Conservation (phyloP, 2,329 filamentous ascomycete species). For the Stachybotrys chartarum region DNA sequence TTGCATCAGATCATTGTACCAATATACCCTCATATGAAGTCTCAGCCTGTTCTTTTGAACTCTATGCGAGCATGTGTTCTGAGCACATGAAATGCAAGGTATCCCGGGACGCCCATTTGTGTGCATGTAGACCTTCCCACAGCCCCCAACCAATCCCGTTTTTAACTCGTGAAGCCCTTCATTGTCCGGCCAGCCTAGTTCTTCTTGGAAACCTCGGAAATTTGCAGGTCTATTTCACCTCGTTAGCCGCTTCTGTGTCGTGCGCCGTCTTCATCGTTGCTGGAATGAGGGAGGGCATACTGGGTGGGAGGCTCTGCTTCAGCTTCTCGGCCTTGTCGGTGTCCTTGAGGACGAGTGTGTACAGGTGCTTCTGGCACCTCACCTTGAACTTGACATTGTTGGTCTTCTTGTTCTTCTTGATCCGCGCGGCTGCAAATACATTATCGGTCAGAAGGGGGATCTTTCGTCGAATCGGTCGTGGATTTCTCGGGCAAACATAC, state of each 20-base stretch:
- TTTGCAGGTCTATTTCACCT: constrained; percentile 35
- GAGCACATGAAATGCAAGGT: constrained; percentile 44
- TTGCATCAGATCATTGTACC: background rate
- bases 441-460: constrained; percentile 19
- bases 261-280: background rate
- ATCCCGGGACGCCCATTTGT: constrained; percentile 49
- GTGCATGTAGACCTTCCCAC: constrained; percentile 30
- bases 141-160: constrained; percentile 13
- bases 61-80: constrained; percentile 30
- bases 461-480: constrained; percentile 1
- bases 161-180: constrained; percentile 14
- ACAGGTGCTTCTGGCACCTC: constrained; percentile 91
- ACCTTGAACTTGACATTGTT: constrained; percentile 99
- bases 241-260: background rate
- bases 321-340: constrained; percentile 99
- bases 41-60: constrained; percentile 28
- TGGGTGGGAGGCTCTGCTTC: constrained; percentile 95
- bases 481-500: constrained; percentile 53
- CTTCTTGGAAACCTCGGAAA: constrained; percentile 52
- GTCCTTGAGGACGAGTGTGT: constrained; percentile 98
- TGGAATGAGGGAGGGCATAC: constrained; percentile 50
- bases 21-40: constrained; percentile 11
- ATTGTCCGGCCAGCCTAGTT: constrained; percentile 22
- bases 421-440: constrained; percentile 62
- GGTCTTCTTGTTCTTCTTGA: constrained; percentile 91